phyloP scores from a whole-genome alignment of 2,329 filamentous ascomycete genomes.

The Epichloe bromicola region DNA sequence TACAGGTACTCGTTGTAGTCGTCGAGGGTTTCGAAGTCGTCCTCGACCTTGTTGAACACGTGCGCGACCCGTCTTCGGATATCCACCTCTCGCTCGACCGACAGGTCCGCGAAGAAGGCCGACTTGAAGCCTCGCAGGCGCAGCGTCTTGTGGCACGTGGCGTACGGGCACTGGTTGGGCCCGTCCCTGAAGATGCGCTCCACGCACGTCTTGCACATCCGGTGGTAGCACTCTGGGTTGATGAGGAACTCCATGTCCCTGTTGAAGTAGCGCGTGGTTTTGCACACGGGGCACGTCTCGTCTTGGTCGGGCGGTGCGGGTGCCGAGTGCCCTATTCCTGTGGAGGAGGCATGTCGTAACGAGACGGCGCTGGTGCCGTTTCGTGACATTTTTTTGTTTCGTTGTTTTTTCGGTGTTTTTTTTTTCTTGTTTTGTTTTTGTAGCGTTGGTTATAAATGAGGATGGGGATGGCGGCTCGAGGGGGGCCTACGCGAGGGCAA shows the following conservation, averaged over 20 bases:
- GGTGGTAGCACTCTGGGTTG: slow-evolving; percentile 97
- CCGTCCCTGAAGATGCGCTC: slow-evolving; percentile 87
- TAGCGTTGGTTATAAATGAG: not conserved
- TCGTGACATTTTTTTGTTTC: slow-evolving; percentile 18
- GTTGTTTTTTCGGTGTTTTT: too few species aligned
- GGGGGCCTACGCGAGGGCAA: not conserved
- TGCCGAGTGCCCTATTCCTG: slow-evolving; percentile 6
- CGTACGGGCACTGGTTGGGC: slow-evolving; percentile 83
- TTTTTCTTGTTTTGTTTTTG: slow-evolving; percentile 4
- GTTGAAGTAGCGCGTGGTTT: slow-evolving; percentile 91
- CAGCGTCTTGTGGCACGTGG: slow-evolving; percentile 75
- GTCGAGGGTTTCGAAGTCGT: slow-evolving; percentile 75
- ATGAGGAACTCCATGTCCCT: slow-evolving; percentile 88
- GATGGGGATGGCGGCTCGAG: too few species aligned
- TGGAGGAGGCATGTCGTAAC: slow-evolving; percentile 14
- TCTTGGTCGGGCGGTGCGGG: slow-evolving; percentile 19
- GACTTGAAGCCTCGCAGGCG: slow-evolving; percentile 72
- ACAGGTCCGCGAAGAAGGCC: slow-evolving; percentile 81
- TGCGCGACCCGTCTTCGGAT: slow-evolving; percentile 65
- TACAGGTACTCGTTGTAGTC: slow-evolving; percentile 94
- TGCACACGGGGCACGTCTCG: slow-evolving; percentile 94
- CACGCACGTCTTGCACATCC: slow-evolving; percentile 95
- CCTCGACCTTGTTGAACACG: slow-evolving; percentile 78
- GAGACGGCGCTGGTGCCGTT: slow-evolving; percentile 14
- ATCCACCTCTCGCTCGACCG: slow-evolving; percentile 86